Evolutionary conservation across 768 basidiomycete species (phyloP).

Genomic region (Sistotremastrum suecicum): DNA sequence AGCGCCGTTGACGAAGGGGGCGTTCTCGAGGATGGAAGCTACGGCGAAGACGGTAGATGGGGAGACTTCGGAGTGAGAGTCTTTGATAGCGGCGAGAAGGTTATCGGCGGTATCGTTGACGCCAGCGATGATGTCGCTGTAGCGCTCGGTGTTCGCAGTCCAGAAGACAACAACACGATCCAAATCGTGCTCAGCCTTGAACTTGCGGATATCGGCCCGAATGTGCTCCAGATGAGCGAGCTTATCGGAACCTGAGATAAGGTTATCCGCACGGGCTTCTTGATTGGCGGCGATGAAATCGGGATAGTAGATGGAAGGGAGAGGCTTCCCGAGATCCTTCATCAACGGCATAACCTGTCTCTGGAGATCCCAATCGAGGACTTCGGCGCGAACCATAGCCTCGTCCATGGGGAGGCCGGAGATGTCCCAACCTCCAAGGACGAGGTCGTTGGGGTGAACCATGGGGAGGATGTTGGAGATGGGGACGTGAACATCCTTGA

Average conservation of each 20-base stretch:
- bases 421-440: conserved; percentile 98
- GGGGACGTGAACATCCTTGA: conserved; percentile 87
- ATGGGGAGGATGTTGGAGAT: conserved; percentile 88
- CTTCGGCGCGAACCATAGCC: conserved; percentile 87
- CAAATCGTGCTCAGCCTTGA: conserved; percentile 71
- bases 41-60: conserved; percentile 94
- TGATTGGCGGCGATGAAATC: conserved; percentile 98
- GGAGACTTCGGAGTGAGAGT: conserved; percentile 86
- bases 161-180: conserved; percentile 92
- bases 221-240: conserved; percentile 83
- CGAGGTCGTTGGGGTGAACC: conserved; percentile 97
- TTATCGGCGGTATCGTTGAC: conserved; percentile 91
- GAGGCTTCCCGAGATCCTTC: conserved; percentile 63
- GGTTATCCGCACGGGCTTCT: conserved; percentile 87
- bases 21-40: conserved; percentile 87
- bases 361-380: conserved; percentile 93
- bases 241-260: conserved; percentile 78
- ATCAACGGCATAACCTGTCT: conserved; percentile 85
- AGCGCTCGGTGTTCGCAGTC: conserved; percentile 99
- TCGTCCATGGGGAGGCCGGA: conserved; percentile 72
- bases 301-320: conserved; percentile 94
- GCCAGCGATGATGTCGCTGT: conserved; percentile 86
- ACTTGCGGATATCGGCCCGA: conserved; percentile 84
- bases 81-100: conserved; percentile 67
- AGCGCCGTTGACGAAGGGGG: conserved; percentile 93